Conservation (phyloP, 371 early-diverging fungal genomes). For the Mucor indicus region DNA sequence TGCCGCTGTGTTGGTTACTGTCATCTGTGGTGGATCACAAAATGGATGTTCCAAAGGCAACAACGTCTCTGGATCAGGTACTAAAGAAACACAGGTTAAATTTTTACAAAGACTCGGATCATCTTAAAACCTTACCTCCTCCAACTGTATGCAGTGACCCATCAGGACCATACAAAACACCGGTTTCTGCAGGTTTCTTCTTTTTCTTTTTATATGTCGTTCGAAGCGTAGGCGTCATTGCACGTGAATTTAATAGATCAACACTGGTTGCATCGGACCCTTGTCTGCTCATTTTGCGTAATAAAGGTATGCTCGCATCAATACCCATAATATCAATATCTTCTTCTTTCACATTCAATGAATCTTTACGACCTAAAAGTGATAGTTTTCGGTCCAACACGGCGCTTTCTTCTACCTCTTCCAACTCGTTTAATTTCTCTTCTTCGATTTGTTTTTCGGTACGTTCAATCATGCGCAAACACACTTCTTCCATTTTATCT, state of each 20-base stretch:
- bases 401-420: constrained; percentile 9
- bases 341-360: constrained; percentile 36
- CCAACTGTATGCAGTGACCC: constrained; percentile 42
- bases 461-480: constrained; percentile 57
- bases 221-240: constrained; percentile 22
- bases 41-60: constrained; percentile 29
- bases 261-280: constrained; percentile 27
- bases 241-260: constrained; percentile 28
- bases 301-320: constrained; percentile 23
- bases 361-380: constrained; percentile 14
- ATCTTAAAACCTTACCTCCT: constrained; percentile 25
- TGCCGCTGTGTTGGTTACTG: constrained; percentile 37
- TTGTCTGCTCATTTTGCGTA: constrained; percentile 28
- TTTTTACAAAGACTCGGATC: not conserved
- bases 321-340: constrained; percentile 53
- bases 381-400: constrained; percentile 11
- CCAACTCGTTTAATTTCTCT: constrained; percentile 17
- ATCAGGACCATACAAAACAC: constrained; percentile 43
- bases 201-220: constrained; percentile 41
- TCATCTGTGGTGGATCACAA: constrained; percentile 33
- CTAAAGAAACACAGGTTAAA: constrained; percentile 3
- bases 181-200: constrained; percentile 42
- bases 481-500: constrained; percentile 60
- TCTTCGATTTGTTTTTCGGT: constrained; percentile 52
- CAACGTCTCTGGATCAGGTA: constrained; percentile 21